A percentile compares a stretch with the other conserved stretches of the same genome.
Evolutionary conservation across 2,329 filamentous ascomycete species (phyloP).

Genomic region (Aspergillus versicolor): DNA sequence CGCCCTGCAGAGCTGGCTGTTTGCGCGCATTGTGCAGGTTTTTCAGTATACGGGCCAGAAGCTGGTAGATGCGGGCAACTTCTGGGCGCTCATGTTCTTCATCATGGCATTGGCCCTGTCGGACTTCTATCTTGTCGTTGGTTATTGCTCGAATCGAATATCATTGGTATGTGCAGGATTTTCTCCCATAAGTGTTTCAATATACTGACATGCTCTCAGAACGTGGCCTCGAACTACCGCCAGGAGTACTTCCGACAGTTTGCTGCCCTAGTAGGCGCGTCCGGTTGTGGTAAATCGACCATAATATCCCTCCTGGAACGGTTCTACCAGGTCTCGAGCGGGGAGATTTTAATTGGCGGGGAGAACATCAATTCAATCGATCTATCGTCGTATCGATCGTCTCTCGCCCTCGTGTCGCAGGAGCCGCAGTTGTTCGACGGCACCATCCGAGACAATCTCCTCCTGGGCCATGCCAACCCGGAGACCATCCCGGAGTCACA

Average conservation of each 20-base stretch:
- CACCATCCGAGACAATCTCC: conserved; percentile 49
- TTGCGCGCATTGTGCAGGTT: conserved; percentile 49
- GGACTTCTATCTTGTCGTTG: conserved; percentile 46
- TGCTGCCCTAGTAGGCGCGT: conserved; percentile 63
- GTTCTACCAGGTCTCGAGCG: conserved; percentile 54
- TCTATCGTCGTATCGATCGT: conserved; percentile 40
- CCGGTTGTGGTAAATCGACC: conserved; percentile 67
- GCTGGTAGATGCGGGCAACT: conserved; percentile 45
- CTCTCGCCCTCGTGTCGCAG: conserved; percentile 50
- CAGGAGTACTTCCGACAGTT: conserved; percentile 29
- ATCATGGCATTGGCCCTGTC: conserved; percentile 51
- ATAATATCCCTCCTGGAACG: conserved; percentile 58
- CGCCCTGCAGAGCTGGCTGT: conserved; percentile 42
- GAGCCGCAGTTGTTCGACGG: conserved; percentile 51
- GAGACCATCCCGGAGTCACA: conserved; percentile 21
- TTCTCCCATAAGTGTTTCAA: too few species aligned
- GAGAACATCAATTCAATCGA: conserved; percentile 44
- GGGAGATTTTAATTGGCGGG: conserved; percentile 54
- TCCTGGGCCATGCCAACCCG: conserved; percentile 47
- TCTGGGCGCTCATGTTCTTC: conserved; percentile 58
- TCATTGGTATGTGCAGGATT: conserved; percentile 38
- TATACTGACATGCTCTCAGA: not conserved
- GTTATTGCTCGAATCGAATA: conserved; percentile 46
- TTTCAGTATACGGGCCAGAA: conserved; percentile 44
- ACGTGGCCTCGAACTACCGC: not conserved